Percentiles rank a stretch among this genome's conserved stretches.
phyloP scores from a whole-genome alignment of 2,329 filamentous ascomycete genomes.

The Arthroderma sp. region DNA sequence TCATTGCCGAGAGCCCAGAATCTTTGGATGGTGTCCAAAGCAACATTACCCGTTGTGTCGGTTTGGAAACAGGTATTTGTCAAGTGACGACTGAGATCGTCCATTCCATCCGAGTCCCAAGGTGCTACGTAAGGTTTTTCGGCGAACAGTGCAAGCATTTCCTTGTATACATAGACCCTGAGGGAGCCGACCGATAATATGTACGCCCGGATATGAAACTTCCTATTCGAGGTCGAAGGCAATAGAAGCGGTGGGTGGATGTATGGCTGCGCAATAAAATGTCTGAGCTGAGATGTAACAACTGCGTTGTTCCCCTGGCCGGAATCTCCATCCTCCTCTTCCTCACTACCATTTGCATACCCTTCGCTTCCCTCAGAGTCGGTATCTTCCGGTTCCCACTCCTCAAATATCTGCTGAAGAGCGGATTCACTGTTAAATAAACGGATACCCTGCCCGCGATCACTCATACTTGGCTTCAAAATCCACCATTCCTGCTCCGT shows the following conservation, averaged over 20 bases:
- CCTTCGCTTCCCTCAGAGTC: conserved; percentile 55
- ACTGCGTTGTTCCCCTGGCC: conserved; percentile 36
- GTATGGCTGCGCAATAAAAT: conserved; percentile 93
- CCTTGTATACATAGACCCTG: conserved; percentile 70
- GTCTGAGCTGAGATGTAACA: conserved; percentile 77
- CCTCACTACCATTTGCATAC: conserved; percentile 28
- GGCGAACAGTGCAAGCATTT: conserved; percentile 90
- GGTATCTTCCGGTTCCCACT: conserved; percentile 62
- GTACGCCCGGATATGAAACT: conserved; percentile 93
- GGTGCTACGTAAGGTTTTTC: conserved; percentile 58
- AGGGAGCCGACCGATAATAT: conserved; percentile 69
- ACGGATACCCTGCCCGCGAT: conserved; percentile 82
- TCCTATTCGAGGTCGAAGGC: conserved; percentile 49
- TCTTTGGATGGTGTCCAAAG: conserved; percentile 17
- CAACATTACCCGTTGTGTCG: conserved; percentile 23
- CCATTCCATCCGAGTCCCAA: conserved; percentile 23
- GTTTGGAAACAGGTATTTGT: conserved; percentile 92
- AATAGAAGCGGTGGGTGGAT: conserved; percentile 77
- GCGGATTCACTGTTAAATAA: conserved; percentile 77
- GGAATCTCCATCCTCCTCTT: conserved; percentile 14
- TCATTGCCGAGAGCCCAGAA: conserved; percentile 56
- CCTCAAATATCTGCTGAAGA: conserved; percentile 76
- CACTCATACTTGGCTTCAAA: conserved; percentile 93
- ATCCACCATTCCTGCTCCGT: conserved; percentile 80
- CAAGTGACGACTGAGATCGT: conserved; percentile 60